Evolutionary conservation across 345 rosid genomes (phyloP).

Genomic region (Sisymbrium irio): DNA sequence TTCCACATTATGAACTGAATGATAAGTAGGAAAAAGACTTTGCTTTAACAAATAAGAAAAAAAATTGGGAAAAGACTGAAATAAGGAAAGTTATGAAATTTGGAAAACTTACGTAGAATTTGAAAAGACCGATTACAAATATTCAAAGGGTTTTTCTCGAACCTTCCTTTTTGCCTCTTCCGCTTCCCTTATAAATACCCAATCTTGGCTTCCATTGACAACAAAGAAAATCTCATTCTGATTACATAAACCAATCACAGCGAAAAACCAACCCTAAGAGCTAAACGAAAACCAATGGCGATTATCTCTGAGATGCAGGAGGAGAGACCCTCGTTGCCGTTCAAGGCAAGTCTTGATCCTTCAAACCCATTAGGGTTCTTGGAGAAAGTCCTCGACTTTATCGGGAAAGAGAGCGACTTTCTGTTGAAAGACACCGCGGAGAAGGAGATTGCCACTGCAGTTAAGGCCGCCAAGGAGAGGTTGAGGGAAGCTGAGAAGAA

Average conservation of each 20-base stretch:
- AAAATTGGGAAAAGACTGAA: not conserved
- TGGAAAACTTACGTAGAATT: not conserved
- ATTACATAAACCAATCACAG: not conserved
- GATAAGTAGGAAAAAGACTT: not conserved
- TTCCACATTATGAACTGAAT: not conserved
- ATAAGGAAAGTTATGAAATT: not conserved
- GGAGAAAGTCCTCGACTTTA: conserved; percentile 61
- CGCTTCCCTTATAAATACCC: conserved; percentile 11
- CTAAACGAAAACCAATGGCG: conserved; percentile 46
- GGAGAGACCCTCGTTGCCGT: conserved; percentile 33
- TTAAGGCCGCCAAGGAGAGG: conserved; percentile 39
- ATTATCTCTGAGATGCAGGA: conserved; percentile 59
- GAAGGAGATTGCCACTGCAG: conserved; percentile 52
- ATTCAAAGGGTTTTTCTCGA: not conserved
- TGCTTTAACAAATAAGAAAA: not conserved
- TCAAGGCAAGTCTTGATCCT: conserved; percentile 57
- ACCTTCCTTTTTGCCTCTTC: not conserved
- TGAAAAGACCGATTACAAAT: not conserved
- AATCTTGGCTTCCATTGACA: not conserved
- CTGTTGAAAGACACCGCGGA: conserved; percentile 58
- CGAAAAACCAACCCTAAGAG: not conserved
- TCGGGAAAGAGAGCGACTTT: conserved; percentile 63
- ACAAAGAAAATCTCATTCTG: not conserved
- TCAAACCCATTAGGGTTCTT: conserved; percentile 60
- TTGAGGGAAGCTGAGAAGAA: conserved; percentile 37